Evolutionary conservation across 352 stramenopile species (phyloP), one percentile per base, ranked within the genome.

Genomic region (Hyaloperonospora brassicae): DNA sequence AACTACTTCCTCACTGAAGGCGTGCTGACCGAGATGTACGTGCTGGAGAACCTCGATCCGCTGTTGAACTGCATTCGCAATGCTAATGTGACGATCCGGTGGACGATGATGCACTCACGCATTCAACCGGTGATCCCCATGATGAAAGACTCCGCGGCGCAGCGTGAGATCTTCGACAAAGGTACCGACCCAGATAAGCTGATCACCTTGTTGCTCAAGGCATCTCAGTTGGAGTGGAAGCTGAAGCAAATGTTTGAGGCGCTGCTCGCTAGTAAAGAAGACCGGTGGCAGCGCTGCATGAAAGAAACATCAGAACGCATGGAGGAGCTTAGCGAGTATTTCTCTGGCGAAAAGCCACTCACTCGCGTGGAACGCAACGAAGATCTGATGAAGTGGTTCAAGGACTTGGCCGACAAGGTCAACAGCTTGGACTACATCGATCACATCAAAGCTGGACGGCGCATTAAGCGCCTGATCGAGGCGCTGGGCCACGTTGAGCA

Each of bases 401-500:
- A 89, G 39, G 81, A 92, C 41, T 72, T 98, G 39, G 76, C 85
- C 1, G 80, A 86, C 30, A 95, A 97, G 58, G 90, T 98, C 39
- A 79, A 89, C 47, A 85, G 72, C 35, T 66, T 98, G 14, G 84
- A 97, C 56, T 89, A 95, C 55, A 79, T 87, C 8, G 85, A 97
- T 60, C 88, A 97, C 54, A 83, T 96, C n/a, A 91, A 97, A 44
- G 90, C 89, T 40, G 93, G 93, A 6, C 81, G 93, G 8, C 91
- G 89, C 48, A 97, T 98, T 66, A 97, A 98, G 66, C 84, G 91
- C 4, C 70, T 97, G 9, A 95, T 98, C 46, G 76, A 95, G 62
- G 93, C 90, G 0, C 68, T 98, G 48, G 83, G 89, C 21, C 90
- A 98, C 50, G 89, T 98, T n/a, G 92, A 98, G 62, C 85, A 96